These are phyloP conservation scores for Eugenia klotzschiana DNA, from an alignment of 441 rosid species.

Conservation along the genomic window DNA sequence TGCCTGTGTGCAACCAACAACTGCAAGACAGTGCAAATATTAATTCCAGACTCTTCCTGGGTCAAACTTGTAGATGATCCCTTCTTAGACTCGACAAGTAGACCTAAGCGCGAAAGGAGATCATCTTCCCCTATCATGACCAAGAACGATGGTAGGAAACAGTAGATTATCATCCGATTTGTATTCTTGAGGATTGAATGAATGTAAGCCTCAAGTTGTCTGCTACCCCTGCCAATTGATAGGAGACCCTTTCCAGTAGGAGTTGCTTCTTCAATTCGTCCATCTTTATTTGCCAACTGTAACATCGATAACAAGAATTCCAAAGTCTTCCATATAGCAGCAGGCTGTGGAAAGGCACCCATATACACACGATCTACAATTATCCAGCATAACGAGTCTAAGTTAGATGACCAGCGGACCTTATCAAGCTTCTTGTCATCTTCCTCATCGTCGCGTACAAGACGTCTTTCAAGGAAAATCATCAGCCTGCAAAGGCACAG, in stretches of 20 bases:
- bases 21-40: constrained; percentile 79
- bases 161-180: constrained; percentile 80
- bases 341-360: constrained; percentile 96
- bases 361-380: constrained; percentile 94
- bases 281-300: constrained; percentile 96
- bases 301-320: constrained; percentile 98
- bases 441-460: constrained; percentile 99
- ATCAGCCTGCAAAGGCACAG: constrained; percentile 79
- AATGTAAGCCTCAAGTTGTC: constrained; percentile 84
- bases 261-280: constrained; percentile 85
- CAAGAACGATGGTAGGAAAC: constrained; percentile 94
- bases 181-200: constrained; percentile 91
- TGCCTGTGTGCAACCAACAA: constrained; percentile 83
- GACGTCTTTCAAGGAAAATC: constrained; percentile 98
- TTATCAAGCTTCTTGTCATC: constrained; percentile 85
- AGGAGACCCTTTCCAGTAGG: constrained; percentile 89
- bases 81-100: constrained; percentile 63
- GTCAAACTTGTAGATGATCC: constrained; percentile 31
- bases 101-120: constrained; percentile 68
- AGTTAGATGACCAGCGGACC: constrained; percentile 83
- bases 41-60: constrained; percentile 67
- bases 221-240: constrained; percentile 74
- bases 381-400: constrained; percentile 95
- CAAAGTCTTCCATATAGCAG: constrained; percentile 64
- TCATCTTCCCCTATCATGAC: constrained; percentile 77